phyloP scores from a whole-genome alignment of 1,284 basidiomycete species.

The Lignosus rhinocerotis region DNA sequence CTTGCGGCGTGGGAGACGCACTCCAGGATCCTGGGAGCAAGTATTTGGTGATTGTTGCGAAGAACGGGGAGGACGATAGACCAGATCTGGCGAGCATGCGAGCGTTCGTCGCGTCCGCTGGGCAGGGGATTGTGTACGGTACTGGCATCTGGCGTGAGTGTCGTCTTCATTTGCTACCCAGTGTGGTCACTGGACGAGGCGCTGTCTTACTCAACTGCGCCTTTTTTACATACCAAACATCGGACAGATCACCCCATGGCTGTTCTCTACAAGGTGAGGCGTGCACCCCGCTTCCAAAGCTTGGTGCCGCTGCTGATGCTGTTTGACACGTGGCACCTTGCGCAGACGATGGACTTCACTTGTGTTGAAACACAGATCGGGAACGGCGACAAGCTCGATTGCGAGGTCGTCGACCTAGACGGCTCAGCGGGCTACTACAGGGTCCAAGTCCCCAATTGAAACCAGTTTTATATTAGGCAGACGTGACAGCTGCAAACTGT shows the following conservation, averaged over 20 bases:
- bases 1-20: slow-evolving; percentile 38
- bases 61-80: slow-evolving; percentile 71
- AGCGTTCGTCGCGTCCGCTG: slow-evolving; percentile 77
- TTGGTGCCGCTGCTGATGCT: too few relatives aligned
- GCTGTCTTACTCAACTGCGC: neutral
- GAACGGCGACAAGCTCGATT: slow-evolving; percentile 68
- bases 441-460: slow-evolving; percentile 36
- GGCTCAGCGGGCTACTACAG: slow-evolving; percentile 33
- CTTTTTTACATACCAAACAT: slow-evolving; percentile 1
- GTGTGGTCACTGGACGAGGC: neutral
- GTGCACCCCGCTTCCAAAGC: neutral
- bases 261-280: slow-evolving; percentile 66
- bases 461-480: neutral
- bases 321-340: neutral
- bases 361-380: slow-evolving; percentile 87
- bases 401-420: slow-evolving; percentile 71
- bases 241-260: slow-evolving; percentile 81
- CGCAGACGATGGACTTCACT: slow-evolving; percentile 73
- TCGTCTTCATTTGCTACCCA: neutral
- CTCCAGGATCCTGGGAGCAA: slow-evolving; percentile 49
- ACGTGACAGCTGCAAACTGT: too few relatives aligned
- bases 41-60: slow-evolving; percentile 84
- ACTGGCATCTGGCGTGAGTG: slow-evolving; percentile 80
- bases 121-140: slow-evolving; percentile 85
- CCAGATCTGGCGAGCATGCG: slow-evolving; percentile 75